These are phyloP conservation scores for Zarea fungicola DNA, from an alignment of 2,329 filamentous ascomycete species.

Conservation along the genomic window DNA sequence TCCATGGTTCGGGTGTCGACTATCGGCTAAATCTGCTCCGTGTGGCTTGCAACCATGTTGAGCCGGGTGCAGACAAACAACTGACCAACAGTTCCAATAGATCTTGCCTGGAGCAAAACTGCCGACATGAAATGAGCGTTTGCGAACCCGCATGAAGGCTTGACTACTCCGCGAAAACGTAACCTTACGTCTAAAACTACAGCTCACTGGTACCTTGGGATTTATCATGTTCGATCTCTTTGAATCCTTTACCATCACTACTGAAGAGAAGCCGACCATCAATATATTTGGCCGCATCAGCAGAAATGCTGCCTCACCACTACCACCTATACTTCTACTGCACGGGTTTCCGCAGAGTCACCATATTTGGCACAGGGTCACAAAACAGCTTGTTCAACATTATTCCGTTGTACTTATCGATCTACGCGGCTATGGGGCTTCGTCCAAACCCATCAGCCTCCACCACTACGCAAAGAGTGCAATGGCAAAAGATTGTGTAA, in stretches of 20 bases:
- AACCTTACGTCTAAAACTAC: background rate
- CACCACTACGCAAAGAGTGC: slow-evolving; percentile 40
- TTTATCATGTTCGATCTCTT: slow-evolving; percentile 36
- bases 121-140: no score
- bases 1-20: no score
- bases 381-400: slow-evolving; percentile 29
- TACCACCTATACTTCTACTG: slow-evolving; percentile 41
- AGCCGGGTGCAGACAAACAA: background rate
- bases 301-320: slow-evolving; percentile 24
- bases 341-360: slow-evolving; percentile 50
- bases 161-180: background rate
- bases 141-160: no score
- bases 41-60: background rate
- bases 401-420: slow-evolving; percentile 43
- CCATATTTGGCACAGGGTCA: slow-evolving; percentile 47
- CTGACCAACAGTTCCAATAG: no score
- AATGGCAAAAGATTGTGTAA: slow-evolving; percentile 43
- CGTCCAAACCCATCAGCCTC: slow-evolving; percentile 37
- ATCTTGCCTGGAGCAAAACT: no score
- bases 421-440: slow-evolving; percentile 47
- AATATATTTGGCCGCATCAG: slow-evolving; percentile 40
- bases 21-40: background rate
- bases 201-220: background rate
- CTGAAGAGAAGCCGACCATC: slow-evolving; percentile 30
- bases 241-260: slow-evolving; percentile 32